Evolutionary conservation across 495 filamentous ascomycete species (phyloP), one percentile per base, ranked within the genome.

Genomic region (Tuber brumale): DNA sequence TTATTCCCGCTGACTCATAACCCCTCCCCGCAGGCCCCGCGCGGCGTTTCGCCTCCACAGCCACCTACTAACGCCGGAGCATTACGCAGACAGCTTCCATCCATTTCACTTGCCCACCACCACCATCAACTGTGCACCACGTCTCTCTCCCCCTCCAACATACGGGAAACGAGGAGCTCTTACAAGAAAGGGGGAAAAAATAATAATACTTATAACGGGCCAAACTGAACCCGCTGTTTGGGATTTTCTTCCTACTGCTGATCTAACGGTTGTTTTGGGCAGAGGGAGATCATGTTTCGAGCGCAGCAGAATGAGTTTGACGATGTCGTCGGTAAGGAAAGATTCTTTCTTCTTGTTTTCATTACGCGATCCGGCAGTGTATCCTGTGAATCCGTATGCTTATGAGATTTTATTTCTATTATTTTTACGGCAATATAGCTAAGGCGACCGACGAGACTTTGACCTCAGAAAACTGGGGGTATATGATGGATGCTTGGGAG

Each of bases 381-480:
- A 77, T n/a, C 18, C 35, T 19, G 75, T 77, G 69, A 81, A 61
- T 61, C 4, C 51, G n/a, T 61, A 10, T 69, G 70, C 37, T 57
- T 5, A 37, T 72, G 57, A 7, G 8, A 71, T n/a, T 57, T 57
- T 27, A 12, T 57, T n/a, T 48, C 70, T 69, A 70, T 72, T 21
- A 75, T 69, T 35, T 72, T 76, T 74, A 37, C 45, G 48, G 39
- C 43, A 19, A 73, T 78, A 77, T 79, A 99, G 95, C 92, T 86
- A 97, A 97, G 89, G 94, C 96, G 84, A 99, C 95, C 71, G 95
- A 99, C 84, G 95, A 99, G 88, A 99, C 97, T 84, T 89, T 97
- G 82, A 98, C 95, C 14, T 92, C 92, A 69, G 96, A 98, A 86
- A 97, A 98, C 85, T 99, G 95, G 95, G 95, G 95, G 82, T 94